These are phyloP conservation scores for Saccharomyces cerevisiae DNA, from an alignment of 805 yeast species.

Conservation along the genomic window DNA sequence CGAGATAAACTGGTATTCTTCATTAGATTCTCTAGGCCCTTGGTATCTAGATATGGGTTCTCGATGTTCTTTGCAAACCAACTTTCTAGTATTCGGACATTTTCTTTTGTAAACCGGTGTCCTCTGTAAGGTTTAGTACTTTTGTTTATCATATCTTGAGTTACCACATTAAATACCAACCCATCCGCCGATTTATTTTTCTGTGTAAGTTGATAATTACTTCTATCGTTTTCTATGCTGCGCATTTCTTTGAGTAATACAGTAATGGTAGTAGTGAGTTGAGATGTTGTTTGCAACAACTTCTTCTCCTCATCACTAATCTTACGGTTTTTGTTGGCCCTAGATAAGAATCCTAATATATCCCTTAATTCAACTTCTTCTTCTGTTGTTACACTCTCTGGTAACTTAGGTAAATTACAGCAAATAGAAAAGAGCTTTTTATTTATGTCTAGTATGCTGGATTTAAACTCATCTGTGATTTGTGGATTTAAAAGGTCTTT, in stretches of 20 bases:
- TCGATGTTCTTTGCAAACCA: conserved; percentile 13
- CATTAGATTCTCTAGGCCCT: conserved; percentile 5
- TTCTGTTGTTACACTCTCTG: not conserved
- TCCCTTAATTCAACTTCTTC: conserved; percentile 4
- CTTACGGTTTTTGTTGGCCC: not conserved
- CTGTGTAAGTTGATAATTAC: not conserved
- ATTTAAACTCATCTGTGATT: conserved; percentile 2
- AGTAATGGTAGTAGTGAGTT: conserved; percentile 7
- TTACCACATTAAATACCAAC: conserved; percentile 10
- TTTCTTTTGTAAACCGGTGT: conserved; percentile 14
- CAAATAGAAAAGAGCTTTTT: conserved; percentile 6
- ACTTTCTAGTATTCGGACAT: conserved; percentile 8
- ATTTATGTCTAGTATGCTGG: conserved; percentile 8
- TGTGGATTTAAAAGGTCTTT: conserved; percentile 14
- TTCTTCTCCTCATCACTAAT: conserved; percentile 5
- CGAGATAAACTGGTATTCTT: conserved; percentile 12
- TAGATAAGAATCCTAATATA: conserved; percentile 2
- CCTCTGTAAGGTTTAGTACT: conserved; percentile 13
- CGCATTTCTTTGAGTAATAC: not conserved
- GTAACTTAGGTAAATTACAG: conserved; percentile 6
- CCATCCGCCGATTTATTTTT: not conserved
- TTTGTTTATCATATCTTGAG: conserved; percentile 11
- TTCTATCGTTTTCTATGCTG: not conserved
- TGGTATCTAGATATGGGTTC: conserved; percentile 15
- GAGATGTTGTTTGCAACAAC: conserved; percentile 6